Percentiles rank a stretch among this genome's conserved stretches.
Conservation (phyloP, 2,329 filamentous ascomycete genomes). For the Ceratocystis harringtonii region DNA sequence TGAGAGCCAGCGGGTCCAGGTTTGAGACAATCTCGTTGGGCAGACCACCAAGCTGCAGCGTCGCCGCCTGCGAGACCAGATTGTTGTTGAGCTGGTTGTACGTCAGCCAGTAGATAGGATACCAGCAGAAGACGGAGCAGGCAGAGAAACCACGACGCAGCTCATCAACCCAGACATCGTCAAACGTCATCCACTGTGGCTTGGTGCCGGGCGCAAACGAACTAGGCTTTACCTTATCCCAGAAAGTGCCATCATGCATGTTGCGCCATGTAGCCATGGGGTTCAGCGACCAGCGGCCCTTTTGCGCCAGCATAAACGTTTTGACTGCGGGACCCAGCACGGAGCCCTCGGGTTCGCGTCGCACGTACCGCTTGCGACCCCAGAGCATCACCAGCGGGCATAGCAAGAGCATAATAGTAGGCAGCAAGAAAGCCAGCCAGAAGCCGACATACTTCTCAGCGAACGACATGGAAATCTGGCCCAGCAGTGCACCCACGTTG, state of each 20-base stretch:
- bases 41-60: slow-evolving; percentile 52
- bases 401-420: slow-evolving; percentile 47
- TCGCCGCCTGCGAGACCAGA: slow-evolving; percentile 46
- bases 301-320: slow-evolving; percentile 46
- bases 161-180: slow-evolving; percentile 67
- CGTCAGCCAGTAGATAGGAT: slow-evolving; percentile 45
- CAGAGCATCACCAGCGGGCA: slow-evolving; percentile 49
- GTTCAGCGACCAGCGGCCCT: slow-evolving; percentile 55
- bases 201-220: slow-evolving; percentile 38
- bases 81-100: slow-evolving; percentile 41
- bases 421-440: slow-evolving; percentile 54
- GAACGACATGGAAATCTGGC: slow-evolving; percentile 53
- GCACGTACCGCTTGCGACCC: slow-evolving; percentile 43
- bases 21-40: slow-evolving; percentile 66
- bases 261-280: slow-evolving; percentile 44
- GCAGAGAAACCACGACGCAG: slow-evolving; percentile 52
- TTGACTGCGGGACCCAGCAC: slow-evolving; percentile 50
- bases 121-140: slow-evolving; percentile 55
- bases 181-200: slow-evolving; percentile 61
- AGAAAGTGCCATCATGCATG: slow-evolving; percentile 43
- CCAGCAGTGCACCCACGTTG: slow-evolving; percentile 51
- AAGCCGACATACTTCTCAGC: slow-evolving; percentile 62
- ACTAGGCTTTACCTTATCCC: slow-evolving; percentile 56
- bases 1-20: slow-evolving; percentile 56
- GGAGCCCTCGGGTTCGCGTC: slow-evolving; percentile 47